Percentiles rank a stretch among this genome's conserved stretches.
These are phyloP conservation scores for Globisporangium irregulare DNA, from an alignment of 352 stramenopile genomes.

Conservation along the genomic window DNA sequence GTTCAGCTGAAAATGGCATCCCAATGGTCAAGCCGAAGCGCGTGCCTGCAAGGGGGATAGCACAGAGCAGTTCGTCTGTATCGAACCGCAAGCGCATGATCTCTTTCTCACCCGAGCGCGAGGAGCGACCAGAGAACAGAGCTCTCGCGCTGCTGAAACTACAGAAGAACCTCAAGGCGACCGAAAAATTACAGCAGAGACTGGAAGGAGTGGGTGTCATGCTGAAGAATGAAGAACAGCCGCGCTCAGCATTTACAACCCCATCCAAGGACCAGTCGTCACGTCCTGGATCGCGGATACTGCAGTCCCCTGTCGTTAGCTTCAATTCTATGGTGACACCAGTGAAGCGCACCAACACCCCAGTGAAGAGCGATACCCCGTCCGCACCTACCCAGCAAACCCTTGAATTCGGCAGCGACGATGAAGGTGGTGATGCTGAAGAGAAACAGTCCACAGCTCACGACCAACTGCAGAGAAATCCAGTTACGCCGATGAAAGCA, in stretches of 20 bases:
- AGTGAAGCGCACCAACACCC: conserved; percentile 5
- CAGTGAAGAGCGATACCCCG: conserved; percentile 11
- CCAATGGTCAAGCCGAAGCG: conserved; percentile 13
- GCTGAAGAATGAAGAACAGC: conserved; percentile 11
- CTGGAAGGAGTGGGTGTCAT: conserved; percentile 36
- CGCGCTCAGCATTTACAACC: conserved; percentile 17
- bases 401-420: conserved; percentile 14
- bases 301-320: conserved; percentile 7
- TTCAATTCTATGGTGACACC: conserved; percentile 11
- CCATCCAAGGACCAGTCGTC: conserved; percentile 12
- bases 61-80: conserved; percentile 66
- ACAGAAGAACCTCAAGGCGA: conserved; percentile 72
- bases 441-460: neutral
- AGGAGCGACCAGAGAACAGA: conserved; percentile 48
- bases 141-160: conserved; percentile 50
- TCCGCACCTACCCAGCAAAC: conserved; percentile 14
- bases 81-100: conserved; percentile 78
- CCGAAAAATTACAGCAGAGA: conserved; percentile 61
- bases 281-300: neutral
- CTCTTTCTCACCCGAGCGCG: conserved; percentile 70
- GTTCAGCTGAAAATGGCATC: neutral
- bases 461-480: neutral
- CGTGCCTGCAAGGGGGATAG: conserved; percentile 45
- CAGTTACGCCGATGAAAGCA: conserved; percentile 12
- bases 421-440: neutral